Percentiles rank a stretch among this genome's conserved stretches.
phyloP scores from a whole-genome alignment of 129 eudicot species.

The Ambrosia trifida region DNA sequence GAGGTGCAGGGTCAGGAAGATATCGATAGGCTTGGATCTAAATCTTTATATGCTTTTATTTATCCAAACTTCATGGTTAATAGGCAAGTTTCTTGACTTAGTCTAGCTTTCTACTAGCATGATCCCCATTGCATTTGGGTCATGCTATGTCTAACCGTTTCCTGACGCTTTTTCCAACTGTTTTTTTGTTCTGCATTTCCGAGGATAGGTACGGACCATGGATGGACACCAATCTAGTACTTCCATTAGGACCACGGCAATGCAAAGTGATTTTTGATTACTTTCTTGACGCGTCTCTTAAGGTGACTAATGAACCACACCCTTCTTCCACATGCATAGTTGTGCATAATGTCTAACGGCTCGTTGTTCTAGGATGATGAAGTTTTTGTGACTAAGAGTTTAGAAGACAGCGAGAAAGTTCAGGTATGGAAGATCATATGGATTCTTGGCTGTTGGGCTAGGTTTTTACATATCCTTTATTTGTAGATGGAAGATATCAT shows the following conservation, averaged over 20 bases:
- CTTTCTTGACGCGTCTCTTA: conserved; percentile 71
- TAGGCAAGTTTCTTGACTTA: conserved; percentile 45
- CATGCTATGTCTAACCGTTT: not conserved
- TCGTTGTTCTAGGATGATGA: conserved; percentile 49
- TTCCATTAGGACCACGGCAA: conserved; percentile 78
- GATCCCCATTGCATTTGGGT: not conserved
- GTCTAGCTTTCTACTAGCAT: not conserved
- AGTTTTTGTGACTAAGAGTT: conserved; percentile 59
- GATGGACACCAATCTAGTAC: conserved; percentile 95
- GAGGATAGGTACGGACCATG: conserved; percentile 85
- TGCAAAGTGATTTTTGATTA: conserved; percentile 93
- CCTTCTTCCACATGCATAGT: not conserved
- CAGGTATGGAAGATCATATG: conserved; percentile 48
- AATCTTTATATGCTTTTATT: conserved; percentile 83
- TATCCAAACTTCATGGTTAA: conserved; percentile 97
- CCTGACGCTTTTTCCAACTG: not conserved
- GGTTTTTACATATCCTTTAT: not conserved
- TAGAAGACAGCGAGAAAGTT: conserved; percentile 67
- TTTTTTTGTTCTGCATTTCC: not conserved
- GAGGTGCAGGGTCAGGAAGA: conserved; percentile 38
- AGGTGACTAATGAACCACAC: conserved; percentile 41
- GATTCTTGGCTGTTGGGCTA: not conserved
- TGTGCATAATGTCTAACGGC: not conserved
- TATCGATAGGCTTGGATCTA: conserved; percentile 68
- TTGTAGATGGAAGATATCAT: conserved; percentile 73